Evolutionary conservation across 2,329 filamentous ascomycete genomes (phyloP), one percentile per base, ranked within the genome.

Genomic region (Neonectria magnoliae): DNA sequence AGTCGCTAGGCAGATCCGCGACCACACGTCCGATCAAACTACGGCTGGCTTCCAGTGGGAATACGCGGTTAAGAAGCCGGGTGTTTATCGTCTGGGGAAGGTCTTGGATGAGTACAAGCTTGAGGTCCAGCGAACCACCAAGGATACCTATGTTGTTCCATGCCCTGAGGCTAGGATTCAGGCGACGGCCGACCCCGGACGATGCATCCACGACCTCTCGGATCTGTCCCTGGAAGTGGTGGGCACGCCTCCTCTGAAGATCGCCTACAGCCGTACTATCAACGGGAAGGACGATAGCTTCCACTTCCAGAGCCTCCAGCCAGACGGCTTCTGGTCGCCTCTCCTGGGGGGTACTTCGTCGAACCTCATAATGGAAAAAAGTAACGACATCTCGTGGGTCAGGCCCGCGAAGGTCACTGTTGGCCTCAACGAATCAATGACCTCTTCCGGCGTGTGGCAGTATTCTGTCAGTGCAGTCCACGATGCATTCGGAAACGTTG

Each of bases 91-190:
- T 45, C 85, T 99, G 33, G 88, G 90, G 62, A 93, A 90, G 76
- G 94, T 99, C 10, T 82, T 97, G 68, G 96, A 99, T 77, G 91
- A 97, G 77, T 96, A 97, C 64, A 97, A 97, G 78, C 87, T 99
- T 33, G 94, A 98, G 77, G 93, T 98, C 11, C 93, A 94, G 73
- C 89, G 92, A 44, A 85, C 87, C 44, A 86, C 85, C 57, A 90
- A 90, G 53, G 93, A 96, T 72, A 92, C 94, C 0, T 90, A 97
- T 59, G 91, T 99, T 53, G 93, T 97, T 13, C 84, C 88, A 29
- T 99, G 96, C 76, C 96, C 96, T 1, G 90, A 89, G 70, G 96
- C 93, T 20, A 84, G 85, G 56, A 89, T 98, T 29, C 88, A 89
- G 66, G 84, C 87, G 18, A 65, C 67, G 1, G 84, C 89, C 7